Conservation (phyloP, 176 grass and related monocot genomes). For the Oryza meyeriana region DNA sequence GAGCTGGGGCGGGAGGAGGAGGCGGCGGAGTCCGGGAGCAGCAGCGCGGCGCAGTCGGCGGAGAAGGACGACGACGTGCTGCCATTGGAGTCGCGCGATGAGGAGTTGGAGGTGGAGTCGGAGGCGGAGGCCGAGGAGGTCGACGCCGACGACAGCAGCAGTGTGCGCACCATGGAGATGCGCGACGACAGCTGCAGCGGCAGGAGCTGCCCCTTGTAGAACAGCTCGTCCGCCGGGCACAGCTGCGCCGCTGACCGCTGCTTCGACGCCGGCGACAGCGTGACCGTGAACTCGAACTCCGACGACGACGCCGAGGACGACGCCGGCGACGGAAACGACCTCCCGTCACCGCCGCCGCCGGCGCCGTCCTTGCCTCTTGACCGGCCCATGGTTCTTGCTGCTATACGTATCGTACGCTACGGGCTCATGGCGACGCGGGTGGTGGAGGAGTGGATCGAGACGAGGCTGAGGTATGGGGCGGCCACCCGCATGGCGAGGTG, state of each 20-base stretch:
- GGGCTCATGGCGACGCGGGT: slow-evolving; percentile 24
- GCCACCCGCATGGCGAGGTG: background rate
- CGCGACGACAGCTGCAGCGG: slow-evolving; percentile 92
- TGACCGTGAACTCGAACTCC: slow-evolving; percentile 98
- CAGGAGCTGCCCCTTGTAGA: slow-evolving; percentile 97
- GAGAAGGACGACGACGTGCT: slow-evolving; percentile 77
- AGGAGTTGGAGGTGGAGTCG: slow-evolving; percentile 68
- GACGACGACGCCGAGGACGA: slow-evolving; percentile 85
- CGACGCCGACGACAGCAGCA: slow-evolving; percentile 78
- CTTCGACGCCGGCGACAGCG: slow-evolving; percentile 74
- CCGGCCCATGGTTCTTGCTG: slow-evolving; percentile 25
- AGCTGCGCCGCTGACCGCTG: slow-evolving; percentile 64
- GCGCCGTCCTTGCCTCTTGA: slow-evolving; percentile 33
- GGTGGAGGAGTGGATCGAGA: background rate
- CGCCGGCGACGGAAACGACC: slow-evolving; percentile 63
- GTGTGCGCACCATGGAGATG: slow-evolving; percentile 94
- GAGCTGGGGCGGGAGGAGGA: slow-evolving; percentile 92
- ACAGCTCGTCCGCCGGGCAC: slow-evolving; percentile 93
- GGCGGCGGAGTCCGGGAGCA: slow-evolving; percentile 58
- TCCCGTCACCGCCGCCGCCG: slow-evolving; percentile 32
- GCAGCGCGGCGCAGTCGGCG: slow-evolving; percentile 49
- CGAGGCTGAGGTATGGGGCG: background rate
- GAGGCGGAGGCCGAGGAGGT: slow-evolving; percentile 73
- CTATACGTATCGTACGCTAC: background rate
- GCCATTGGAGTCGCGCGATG: slow-evolving; percentile 67